Conservation (phyloP, 2,329 filamentous ascomycete genomes). For the Exophiala viscosa region DNA sequence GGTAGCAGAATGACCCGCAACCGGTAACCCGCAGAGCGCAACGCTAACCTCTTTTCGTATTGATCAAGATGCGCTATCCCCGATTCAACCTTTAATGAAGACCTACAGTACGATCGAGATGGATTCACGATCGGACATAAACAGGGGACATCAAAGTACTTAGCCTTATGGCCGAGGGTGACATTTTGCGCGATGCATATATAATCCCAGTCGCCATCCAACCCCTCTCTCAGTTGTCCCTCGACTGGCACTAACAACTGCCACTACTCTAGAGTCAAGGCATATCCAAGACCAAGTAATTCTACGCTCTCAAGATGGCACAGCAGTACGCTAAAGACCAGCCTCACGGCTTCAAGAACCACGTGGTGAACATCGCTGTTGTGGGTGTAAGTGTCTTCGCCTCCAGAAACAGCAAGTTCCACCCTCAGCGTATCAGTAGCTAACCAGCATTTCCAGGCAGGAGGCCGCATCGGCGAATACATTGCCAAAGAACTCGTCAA, state of each 20-base stretch:
- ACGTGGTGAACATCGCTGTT: conserved; percentile 38
- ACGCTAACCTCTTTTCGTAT: not conserved
- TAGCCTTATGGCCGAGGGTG: not conserved
- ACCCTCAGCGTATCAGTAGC: conserved; percentile 39
- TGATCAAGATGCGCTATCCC: not conserved
- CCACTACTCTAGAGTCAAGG: not conserved
- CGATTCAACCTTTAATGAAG: not conserved
- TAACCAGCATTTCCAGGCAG: conserved; percentile 49
- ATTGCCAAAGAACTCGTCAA: conserved; percentile 38
- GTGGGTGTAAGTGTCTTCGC: conserved; percentile 37
- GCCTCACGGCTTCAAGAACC: conserved; percentile 37
- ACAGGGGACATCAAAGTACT: not conserved
- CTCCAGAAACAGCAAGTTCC: not conserved
- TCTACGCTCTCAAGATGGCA: not conserved
- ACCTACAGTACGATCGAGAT: not conserved
- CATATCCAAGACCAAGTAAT: not conserved
- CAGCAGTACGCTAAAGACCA: conserved; percentile 48
- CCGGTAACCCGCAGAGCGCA: not conserved
- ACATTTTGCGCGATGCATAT: not conserved
- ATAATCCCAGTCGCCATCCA: not conserved
- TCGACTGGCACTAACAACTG: not conserved
- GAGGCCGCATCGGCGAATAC: conserved; percentile 48
- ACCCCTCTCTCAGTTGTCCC: too few relatives aligned
- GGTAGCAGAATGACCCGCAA: too few relatives aligned
- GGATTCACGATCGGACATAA: not conserved